phyloP scores from a whole-genome alignment of 805 yeast genomes.

The Yamadazyma insecticola region DNA sequence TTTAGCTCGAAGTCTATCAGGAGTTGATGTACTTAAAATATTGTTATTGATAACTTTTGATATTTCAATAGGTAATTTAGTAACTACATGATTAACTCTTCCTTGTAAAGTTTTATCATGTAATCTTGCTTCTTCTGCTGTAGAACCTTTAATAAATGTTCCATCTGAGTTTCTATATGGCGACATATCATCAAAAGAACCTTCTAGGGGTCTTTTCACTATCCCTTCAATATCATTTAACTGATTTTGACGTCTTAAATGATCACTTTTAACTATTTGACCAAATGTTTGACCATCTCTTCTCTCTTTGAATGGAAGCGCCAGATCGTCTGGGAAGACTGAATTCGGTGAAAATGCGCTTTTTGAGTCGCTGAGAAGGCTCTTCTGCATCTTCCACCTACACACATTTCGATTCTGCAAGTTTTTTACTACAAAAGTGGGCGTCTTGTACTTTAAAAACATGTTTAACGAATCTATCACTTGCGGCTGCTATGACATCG shows the following conservation, averaged over 20 bases:
- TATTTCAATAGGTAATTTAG: slow-evolving; percentile 53
- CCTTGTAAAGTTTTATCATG: slow-evolving; percentile 57
- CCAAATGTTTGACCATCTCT: slow-evolving; percentile 17
- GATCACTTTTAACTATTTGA: slow-evolving; percentile 13
- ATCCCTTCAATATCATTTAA: slow-evolving; percentile 6
- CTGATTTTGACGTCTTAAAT: slow-evolving; percentile 8
- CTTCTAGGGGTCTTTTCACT: no score
- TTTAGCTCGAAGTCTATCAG: slow-evolving; percentile 58
- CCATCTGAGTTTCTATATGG: slow-evolving; percentile 38
- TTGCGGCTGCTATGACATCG: no score
- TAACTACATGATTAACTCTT: slow-evolving; percentile 46
- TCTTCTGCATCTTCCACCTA: no score
- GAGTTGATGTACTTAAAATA: slow-evolving; percentile 55
- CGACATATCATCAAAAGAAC: slow-evolving; percentile 15
- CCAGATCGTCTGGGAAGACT: no score
- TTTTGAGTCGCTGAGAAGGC: no score
- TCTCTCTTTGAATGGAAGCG: slow-evolving; percentile 16
- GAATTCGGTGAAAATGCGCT: no score
- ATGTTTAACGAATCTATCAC: no score
- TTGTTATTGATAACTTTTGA: slow-evolving; percentile 59
- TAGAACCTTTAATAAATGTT: slow-evolving; percentile 37
- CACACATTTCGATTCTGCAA: no score
- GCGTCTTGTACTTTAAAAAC: no score
- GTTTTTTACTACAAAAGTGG: no score
- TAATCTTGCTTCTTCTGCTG: slow-evolving; percentile 50